Evolutionary conservation across 2,329 filamentous ascomycete genomes (phyloP), one percentile per base, ranked within the genome.

Genomic region (Diaporthe citri): DNA sequence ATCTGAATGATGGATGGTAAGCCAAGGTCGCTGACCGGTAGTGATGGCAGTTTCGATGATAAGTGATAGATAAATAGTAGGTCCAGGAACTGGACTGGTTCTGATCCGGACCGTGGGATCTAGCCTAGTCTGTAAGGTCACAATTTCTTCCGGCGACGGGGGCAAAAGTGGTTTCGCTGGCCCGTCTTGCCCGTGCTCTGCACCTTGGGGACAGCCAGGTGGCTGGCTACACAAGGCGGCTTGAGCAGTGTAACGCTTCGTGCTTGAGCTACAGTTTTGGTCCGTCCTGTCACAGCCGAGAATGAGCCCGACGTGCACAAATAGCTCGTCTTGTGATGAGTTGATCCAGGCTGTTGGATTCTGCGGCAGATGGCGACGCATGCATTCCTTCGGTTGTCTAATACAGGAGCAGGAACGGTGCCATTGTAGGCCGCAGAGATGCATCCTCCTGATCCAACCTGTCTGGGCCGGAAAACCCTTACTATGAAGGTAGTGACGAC

Each of bases 231-330:
- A 51, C 62, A 36, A 66, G 28, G 43, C 34, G 22, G 46, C 64
- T 69, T 69, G 64, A 69, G 64, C 64, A 69, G 64, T 69, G 64
- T 69, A 69, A 69, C 64, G 13, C 31, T n/a, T 41, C 31, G 36
- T 69, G 64, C 46, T 46, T 55, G 64, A 28, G 34, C 34, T 41
- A 15, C 12, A 28, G 2, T 13, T 34, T 15, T 3, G 34, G 5
- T 48, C 10, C 46, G 28, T 17, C 70, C 70, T 51, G 34, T 72
- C 56, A 72, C 56, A 41, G 46, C 31, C 46, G 34, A 72, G 70
- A 48, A 20, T 55, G 56, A 41, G 3, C 25, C 17, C n/a, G 70
- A 34, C 34, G 48, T 62, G 64, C 64, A 55, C 34, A 25, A 69
- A 52, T 69, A 41, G 48, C 48, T 31, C 36, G 48, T 69, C 64